Evolutionary conservation across 139 green algal genomes (phyloP), one percentile per base, ranked within the genome.

Genomic region (Haematococcus lacustris): DNA sequence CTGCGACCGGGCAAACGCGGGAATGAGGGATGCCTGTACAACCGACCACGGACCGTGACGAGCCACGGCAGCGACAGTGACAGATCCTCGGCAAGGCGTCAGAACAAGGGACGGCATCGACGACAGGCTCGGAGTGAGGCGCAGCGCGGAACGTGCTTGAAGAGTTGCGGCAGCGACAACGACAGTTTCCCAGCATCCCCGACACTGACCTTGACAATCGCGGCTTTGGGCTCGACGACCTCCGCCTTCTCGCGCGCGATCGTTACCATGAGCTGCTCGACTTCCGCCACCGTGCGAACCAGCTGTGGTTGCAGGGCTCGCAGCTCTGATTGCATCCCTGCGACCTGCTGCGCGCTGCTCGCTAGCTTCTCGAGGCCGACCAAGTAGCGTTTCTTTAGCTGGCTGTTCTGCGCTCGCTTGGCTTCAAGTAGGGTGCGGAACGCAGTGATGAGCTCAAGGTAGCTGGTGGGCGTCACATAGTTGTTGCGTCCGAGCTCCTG

Each of bases 381-480:
- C 32, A 64, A n/a, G 67, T 73, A 73, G 28, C 67, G 30, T 9
- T 64, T 65, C 28, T 39, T n/a, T 9, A 47, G 32, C 47, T 73
- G 63, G 25, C 47, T 73, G 41, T 50, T 73, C 37, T 60, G 53
- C 2, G 63, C 32, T 3, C 80, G 76, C 74, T 87, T 88, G 35
- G 69, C 53, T 7, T 79, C 72, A 28, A 89, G 71, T 65, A 92
- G 63, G 6, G 67, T 66, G 60, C 78, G 68, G 84, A 91, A 92
- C 6, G 84, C 74, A 37, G 71, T 79, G 64, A 94, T 88, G 23
- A 94, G 84, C 82, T 91, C 82, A 38, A 94, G 80, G 81, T 93
- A 94, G 0, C 79, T 89, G 0, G 90, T 93, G 32, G 87, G 89
- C 6, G 89, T 94, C n/a, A 94, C 88, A 75, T 94, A 93, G 63